Evolutionary conservation across 2,329 filamentous ascomycete species (phyloP), one percentile per base, ranked within the genome.

Genomic region (Zasmidium cellare): DNA sequence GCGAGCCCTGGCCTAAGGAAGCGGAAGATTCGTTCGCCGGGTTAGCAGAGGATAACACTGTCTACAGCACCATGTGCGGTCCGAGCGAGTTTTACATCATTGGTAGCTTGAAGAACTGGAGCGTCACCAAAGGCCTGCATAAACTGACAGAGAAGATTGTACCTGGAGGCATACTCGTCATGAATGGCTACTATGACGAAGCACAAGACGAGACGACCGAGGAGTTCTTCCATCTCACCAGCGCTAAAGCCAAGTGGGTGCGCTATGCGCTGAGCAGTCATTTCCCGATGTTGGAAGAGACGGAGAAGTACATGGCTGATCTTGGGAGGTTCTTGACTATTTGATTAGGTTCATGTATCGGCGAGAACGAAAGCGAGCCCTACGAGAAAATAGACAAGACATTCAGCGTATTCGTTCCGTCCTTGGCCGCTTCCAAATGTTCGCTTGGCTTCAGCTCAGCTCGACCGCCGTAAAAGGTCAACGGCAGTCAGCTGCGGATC

Each of bases 101-200:
- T 1, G 77, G 78, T 0, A 70, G 63, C n/a, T 62, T 80, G 24
- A 76, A 74, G 62, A 60, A 68, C 22, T 80, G 75, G 75, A 67
- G 65, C 35, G 67, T 76, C 19, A 67, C 67, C 1, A 62, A 68
- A 1, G 56, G 72, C 18, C 53, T 77, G 31, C 65, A 72, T 50
- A 70, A 74, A 38, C 77, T 80, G 53, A 66, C 68, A 0, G 72
- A 73, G 2, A 68, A 72, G 18, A 76, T 74, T 3, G 56, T 46
- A 22, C 65, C 66, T 1, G 67, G 66, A 5, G 66, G 65, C 1
- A 53, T 69, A 9, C 63, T 81, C 31, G 60, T 80, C 0, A 69
- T 77, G 49, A 79, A 80, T 64, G 77, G 76, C 6, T 66, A 70
- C 47, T 77, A 72, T 57, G 78, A 80, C 57, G 72, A 75, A 60